Base-by-base conservation (phyloP, 1,284 basidiomycete genomes). In the Irpex lacteus region DNA sequence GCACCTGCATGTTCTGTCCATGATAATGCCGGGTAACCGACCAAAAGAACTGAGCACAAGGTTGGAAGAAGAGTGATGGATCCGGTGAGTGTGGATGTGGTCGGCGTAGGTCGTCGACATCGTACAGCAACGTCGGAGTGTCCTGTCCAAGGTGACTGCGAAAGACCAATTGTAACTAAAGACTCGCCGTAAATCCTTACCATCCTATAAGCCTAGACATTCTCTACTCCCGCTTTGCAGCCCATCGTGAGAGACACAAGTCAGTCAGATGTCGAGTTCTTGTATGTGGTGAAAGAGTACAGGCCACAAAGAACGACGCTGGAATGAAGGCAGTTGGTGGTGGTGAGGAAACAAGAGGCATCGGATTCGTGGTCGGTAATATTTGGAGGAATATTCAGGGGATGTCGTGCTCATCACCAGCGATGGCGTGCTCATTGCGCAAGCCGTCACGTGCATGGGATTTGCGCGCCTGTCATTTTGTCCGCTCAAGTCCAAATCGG, bases 381-480 rank as follows among this genome's bases (percentile, higher is more conserved):
- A 53, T 53, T 18, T 53, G 50, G 5, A 34, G 32, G 32, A 34
- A 34, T 34, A 18, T 18, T 8, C 21, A 26, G 18, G 32, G 32
- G 32, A 9, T 53, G 50, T 61, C 61, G 61, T 60, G 60, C 21
- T 47, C 59, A 60, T 44, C 59, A 57, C 37, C 11, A 8, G 9
- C 66, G 69, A 71, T 72, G 70, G 71, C 71, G 71, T 70, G 69
- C 69, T 71, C 69, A 66, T 70, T 61, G 70, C 69, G 69, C 70
- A 49, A 70, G 62, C 2, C 18, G 50, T 68, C 70, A 69, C 68
- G 64, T 67, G 67, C 18, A 15, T 4, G 5, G 3, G 38, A 4
- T 15, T 32, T 47, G 68, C 67, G 15, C 66, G 63, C 34, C 60
- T 49, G 54, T 36, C 21, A 37, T n/a, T 47, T 47, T 11, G 7